phyloP scores from a whole-genome alignment of 441 rosid genomes.

The Erysimum pusillum region DNA sequence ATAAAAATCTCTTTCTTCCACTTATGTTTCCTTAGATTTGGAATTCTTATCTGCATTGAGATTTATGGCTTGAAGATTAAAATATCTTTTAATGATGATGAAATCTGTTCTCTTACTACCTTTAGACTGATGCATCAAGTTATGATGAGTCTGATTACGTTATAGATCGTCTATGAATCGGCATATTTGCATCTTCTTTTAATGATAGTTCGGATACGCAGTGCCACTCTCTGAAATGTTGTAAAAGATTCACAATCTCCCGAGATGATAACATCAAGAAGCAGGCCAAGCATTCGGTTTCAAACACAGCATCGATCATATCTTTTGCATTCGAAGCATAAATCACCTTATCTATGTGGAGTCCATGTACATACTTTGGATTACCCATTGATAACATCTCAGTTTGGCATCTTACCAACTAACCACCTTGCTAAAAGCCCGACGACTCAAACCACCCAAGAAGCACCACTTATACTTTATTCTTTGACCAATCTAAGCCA shows the following conservation, averaged over 20 bases:
- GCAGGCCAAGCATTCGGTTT: not conserved
- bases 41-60: not conserved
- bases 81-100: not conserved
- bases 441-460: not conserved
- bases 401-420: not conserved
- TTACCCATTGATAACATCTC: not conserved
- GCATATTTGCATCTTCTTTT: not conserved
- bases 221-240: not conserved
- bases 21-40: not conserved
- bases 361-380: not conserved
- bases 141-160: too few relatives aligned
- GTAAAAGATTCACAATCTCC: not conserved
- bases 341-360: not conserved
- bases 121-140: too few relatives aligned
- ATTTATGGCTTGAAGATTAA: not conserved
- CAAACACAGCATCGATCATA: not conserved
- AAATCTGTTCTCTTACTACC: not conserved
- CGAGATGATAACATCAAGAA: not conserved
- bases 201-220: not conserved
- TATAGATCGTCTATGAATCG: too few relatives aligned
- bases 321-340: not conserved
- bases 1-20: not conserved
- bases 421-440: not conserved
- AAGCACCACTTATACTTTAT: not conserved
- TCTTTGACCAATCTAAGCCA: not conserved